phyloP scores from a whole-genome alignment of 164 flowering plant genomes.

The Sedum album region DNA sequence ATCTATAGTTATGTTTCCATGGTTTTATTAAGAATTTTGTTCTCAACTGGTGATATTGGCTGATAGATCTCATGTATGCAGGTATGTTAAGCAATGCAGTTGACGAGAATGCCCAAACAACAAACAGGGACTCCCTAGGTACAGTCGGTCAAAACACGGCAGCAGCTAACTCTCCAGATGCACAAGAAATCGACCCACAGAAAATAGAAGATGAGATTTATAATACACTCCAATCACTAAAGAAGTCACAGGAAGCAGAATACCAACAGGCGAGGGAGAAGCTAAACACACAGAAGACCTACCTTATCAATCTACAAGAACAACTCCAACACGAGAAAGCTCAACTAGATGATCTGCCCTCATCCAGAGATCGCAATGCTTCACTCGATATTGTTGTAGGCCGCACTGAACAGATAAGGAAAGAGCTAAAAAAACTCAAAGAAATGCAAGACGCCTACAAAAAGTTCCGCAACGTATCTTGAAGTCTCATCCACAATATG shows the following conservation, averaged over 20 bases:
- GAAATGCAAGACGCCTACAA: slow-evolving; percentile 14
- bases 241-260: slow-evolving; percentile 56
- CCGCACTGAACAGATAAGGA: background rate
- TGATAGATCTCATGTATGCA: background rate
- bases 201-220: slow-evolving; percentile 49
- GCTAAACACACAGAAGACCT: slow-evolving; percentile 45
- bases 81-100: background rate
- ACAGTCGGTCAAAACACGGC: background rate
- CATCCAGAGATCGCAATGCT: slow-evolving; percentile 16
- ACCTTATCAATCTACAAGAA: slow-evolving; percentile 35
- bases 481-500: slow-evolving; percentile 16
- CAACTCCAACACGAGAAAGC: slow-evolving; percentile 47
- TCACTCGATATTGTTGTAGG: slow-evolving; percentile 8
- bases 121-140: background rate
- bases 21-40: background rate
- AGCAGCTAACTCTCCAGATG: slow-evolving; percentile 16
- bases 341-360: slow-evolving; percentile 23
- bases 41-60: background rate
- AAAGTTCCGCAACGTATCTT: slow-evolving; percentile 54
- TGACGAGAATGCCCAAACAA: background rate
- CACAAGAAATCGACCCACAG: slow-evolving; percentile 16
- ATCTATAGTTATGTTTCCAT: background rate
- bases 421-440: background rate
- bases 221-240: slow-evolving; percentile 41
- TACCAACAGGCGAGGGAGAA: slow-evolving; percentile 49